A percentile compares a stretch with the other conserved stretches of the same genome.
Conservation (phyloP, 1,284 basidiomycete genomes). For the Tilletiopsis washingtonensis region DNA sequence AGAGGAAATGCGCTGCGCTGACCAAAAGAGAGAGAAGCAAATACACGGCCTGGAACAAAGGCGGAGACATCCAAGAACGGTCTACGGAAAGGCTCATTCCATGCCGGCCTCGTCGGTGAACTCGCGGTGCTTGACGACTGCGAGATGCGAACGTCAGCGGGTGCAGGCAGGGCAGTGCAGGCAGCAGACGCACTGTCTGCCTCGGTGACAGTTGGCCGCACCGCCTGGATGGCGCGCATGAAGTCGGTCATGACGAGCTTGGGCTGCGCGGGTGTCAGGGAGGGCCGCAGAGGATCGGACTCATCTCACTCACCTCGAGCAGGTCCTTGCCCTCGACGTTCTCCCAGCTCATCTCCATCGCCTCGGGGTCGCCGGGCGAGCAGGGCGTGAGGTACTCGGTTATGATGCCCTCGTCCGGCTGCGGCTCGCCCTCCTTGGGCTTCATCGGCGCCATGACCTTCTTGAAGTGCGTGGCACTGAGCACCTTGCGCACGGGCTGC, state of each 20-base stretch:
- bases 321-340: conserved; percentile 84
- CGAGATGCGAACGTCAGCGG: not conserved
- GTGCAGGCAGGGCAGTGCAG: not conserved
- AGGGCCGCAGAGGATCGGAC: not conserved
- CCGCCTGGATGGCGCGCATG: conserved; percentile 69
- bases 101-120: conserved; percentile 73
- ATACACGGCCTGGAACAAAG: no score
- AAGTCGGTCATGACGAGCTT: conserved; percentile 60
- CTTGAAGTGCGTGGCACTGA: conserved; percentile 93
- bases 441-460: conserved; percentile 48
- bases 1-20: no score
- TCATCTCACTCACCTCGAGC: conserved; percentile 69
- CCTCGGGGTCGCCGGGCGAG: conserved; percentile 81
- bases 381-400: conserved; percentile 69
- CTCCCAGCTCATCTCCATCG: conserved; percentile 86
- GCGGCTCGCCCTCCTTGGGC: conserved; percentile 23
- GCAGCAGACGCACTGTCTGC: conserved; percentile 60
- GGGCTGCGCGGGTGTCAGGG: conserved; percentile 8
- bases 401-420: conserved; percentile 49
- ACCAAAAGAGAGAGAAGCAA: no score
- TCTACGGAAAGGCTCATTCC: conserved; percentile 16
- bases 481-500: conserved; percentile 95
- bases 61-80: no score
- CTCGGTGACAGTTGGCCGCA: conserved; percentile 79
- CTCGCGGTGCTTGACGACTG: conserved; percentile 66